Base-by-base conservation (phyloP, 345 rosid species). In the Gossypioides kirkii region DNA sequence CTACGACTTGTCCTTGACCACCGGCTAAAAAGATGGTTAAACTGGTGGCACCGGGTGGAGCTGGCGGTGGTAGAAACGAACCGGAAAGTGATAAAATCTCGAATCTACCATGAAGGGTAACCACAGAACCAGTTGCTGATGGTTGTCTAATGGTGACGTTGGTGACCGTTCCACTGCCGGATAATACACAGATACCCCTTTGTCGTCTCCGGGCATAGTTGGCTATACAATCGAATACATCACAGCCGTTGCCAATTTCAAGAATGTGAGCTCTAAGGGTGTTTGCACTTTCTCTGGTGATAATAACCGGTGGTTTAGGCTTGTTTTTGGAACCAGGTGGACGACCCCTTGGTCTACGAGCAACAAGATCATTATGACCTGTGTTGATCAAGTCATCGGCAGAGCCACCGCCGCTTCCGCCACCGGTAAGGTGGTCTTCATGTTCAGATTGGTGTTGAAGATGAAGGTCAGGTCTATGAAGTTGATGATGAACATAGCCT, bases 321-420 rank as follows among this genome's bases (percentile, higher is more conserved):
- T 91, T 94, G 87, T 94, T 94, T 78, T 92, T 94, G 6, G 98
- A 94, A 9, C 98, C 98, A 0, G 97, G 84, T 0, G 98, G 98
- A 2, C 98, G 88, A 4, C 98, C 98, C 20, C 97, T 86, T n/a
- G 97, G 94, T 60, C 98, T 78, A 12, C 98, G 86, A 10, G 77
- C 88, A 3, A 82, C 83, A 71, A 84, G 49, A 61, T 86, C 90
- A 0, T 83, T 84, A 0, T 80, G 75, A 81, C 84, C 74, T 2
- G 52, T 78, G n/a, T 28, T 63, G 64, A 78, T 87, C 0, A 87
- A 85, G 69, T 87, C 92, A 20, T 79, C 82, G 47, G 77, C 62
- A 16, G 66, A 38, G 18, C 83, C 77, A 82, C 38, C 38, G 38
- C 38, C 38, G 38, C 38, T 32, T 32, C 38, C 38, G 7, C 38